Percentiles rank a stretch among this genome's conserved stretches.
Evolutionary conservation across 2,329 filamentous ascomycete species (phyloP).

Genomic region (Hymenoscyphus infarciens): DNA sequence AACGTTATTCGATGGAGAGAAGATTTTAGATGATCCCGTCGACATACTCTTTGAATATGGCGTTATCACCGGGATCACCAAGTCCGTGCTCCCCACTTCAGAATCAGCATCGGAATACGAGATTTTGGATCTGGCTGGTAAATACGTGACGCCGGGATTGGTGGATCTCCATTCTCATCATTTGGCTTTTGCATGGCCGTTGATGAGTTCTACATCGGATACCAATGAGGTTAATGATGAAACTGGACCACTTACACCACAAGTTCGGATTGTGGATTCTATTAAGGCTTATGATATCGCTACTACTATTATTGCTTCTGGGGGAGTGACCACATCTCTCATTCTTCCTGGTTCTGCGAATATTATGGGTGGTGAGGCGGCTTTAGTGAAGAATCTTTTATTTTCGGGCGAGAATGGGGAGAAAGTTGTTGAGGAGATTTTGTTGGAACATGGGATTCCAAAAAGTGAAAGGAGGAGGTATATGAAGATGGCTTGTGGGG

Average conservation of each 20-base stretch:
- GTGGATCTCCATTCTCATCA: conserved; percentile 47
- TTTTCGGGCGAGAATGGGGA: conserved; percentile 37
- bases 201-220: conserved; percentile 35
- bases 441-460: conserved; percentile 40
- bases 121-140: conserved; percentile 35
- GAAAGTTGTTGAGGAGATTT: conserved; percentile 41
- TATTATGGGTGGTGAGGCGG: conserved; percentile 45
- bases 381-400: conserved; percentile 41
- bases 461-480: conserved; percentile 36
- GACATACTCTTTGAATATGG: conserved; percentile 41
- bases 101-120: conserved; percentile 23
- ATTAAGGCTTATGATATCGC: conserved; percentile 42
- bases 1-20: conserved; percentile 43
- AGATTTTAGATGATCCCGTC: conserved; percentile 33
- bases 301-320: conserved; percentile 40
- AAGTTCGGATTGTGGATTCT: conserved; percentile 39
- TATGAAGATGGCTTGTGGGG: conserved; percentile 47
- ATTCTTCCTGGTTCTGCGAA: conserved; percentile 44
- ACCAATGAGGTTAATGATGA: conserved; percentile 37
- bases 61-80: conserved; percentile 35
- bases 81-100: conserved; percentile 7
- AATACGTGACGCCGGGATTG: conserved; percentile 43
- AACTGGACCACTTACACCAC: conserved; percentile 39
- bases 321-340: conserved; percentile 45
- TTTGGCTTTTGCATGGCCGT: conserved; percentile 37